Evolutionary conservation across 2,329 filamentous ascomycete species (phyloP).

Genomic region (Stemphylium vesicarium): DNA sequence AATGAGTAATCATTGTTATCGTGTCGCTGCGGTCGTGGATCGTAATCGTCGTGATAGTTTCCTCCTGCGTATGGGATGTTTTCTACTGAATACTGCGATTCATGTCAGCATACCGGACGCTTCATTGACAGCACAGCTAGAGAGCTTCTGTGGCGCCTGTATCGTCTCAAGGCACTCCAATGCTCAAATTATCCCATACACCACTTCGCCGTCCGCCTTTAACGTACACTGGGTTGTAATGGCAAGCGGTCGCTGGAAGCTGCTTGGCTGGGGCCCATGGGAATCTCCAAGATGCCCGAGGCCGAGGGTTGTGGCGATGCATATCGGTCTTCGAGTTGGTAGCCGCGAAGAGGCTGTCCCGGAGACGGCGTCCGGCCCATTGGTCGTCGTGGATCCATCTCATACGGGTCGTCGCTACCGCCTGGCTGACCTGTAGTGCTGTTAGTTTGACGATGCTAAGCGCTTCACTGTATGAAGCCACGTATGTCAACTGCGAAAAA

Average conservation of each 20-base stretch:
- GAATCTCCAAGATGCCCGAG: constrained; percentile 65
- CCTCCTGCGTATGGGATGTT: constrained; percentile 71
- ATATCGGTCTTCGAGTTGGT: constrained; percentile 84
- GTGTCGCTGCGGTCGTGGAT: constrained; percentile 55
- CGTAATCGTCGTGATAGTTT: constrained; percentile 62
- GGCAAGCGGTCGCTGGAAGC: constrained; percentile 78
- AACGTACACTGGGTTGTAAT: constrained; percentile 81
- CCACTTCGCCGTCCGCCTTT: too few relatives aligned
- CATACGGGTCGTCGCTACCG: constrained; percentile 35
- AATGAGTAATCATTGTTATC: constrained; percentile 72
- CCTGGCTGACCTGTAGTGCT: constrained; percentile 27
- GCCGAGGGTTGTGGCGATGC: constrained; percentile 58
- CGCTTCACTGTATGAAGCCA: not conserved
- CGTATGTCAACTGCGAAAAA: not conserved
- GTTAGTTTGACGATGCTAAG: constrained; percentile 10
- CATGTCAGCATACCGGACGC: not conserved
- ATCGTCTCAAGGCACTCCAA: too few relatives aligned
- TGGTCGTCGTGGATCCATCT: constrained; percentile 61
- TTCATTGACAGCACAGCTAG: too few relatives aligned
- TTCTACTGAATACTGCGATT: constrained; percentile 69
- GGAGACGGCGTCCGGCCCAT: constrained; percentile 71
- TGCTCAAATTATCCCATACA: too few relatives aligned
- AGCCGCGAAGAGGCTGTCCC: constrained; percentile 74
- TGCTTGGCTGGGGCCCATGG: constrained; percentile 63
- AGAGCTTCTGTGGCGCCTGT: not conserved